Base-by-base conservation (phyloP, 768 basidiomycete species). In the Candolleomyces eurysporus region DNA sequence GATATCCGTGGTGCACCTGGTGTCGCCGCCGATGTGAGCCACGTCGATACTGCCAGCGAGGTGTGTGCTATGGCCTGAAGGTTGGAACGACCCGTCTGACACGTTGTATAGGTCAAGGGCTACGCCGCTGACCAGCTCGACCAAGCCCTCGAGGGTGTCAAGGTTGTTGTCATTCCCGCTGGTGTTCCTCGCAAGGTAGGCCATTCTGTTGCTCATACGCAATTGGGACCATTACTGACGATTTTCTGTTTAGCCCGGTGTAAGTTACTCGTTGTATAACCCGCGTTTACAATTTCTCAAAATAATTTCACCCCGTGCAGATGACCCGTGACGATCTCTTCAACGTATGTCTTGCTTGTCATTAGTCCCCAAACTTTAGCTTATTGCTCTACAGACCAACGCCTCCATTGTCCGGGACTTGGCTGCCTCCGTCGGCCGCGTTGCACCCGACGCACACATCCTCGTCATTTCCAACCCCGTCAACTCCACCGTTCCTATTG, bases 391-490 rank as follows among this genome's bases (percentile, higher is more conserved):
- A 16, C 50, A 95, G 93, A 95, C 95, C 68, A 98, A 98, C 75
- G 96, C 96, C 59, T 94, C 93, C 62, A 98, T 99, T 71, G 94
- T 98, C 71, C 91, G 94, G 59, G 95, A 96, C 82, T 92, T 99
- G 66, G 96, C 96, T 42, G 76, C 89, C 53, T 90, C 94, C 14
- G 84, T 95, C 64, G 92, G 86, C 67, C 91, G 93, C 63, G 87
- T 92, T 61, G 77, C 92, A 43, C 96, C 97, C 58, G 85, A 89
- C 56, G 97, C 97, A n/a, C 88, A 92, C 78, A 83, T 98, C 71
- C 87, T 94, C 67, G 89, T 98, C 78, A 99, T 99, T 77, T 96
- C 96, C 68, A 99, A 99, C 88, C 96, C 96, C 58, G 96, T 97
- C 82, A 94, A 93, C 83, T 92, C 91, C 56, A 98, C 97, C 64